Evolutionary conservation across 2,329 filamentous ascomycete species (phyloP), one percentile per base, ranked within the genome.

Genomic region (Saccharata proteae): DNA sequence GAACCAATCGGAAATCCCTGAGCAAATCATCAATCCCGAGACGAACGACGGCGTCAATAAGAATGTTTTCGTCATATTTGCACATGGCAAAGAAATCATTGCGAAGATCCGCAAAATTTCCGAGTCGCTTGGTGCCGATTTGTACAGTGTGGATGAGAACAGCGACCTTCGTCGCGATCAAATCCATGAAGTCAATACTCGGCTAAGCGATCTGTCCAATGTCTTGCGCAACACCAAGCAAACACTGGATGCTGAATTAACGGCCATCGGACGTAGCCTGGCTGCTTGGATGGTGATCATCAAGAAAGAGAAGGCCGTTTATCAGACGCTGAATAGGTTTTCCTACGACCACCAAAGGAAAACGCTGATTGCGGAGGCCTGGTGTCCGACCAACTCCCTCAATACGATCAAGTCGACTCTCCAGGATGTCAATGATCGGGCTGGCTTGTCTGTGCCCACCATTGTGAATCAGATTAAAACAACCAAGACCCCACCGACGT

Each of bases 41-140:
- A 93, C 75, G 62, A 94, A 96, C 55, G 88, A 96, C 61, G 69
- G 82, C 41, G 71, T 92, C 46, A 76, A 80, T 65, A 98, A 98
- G 75, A 98, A 94, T 47, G 90, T 98, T 34, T 98, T 98, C 51
- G 88, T 98, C 51, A 98, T 98, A 57, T 98, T 98, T 48, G 90
- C 90, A 9, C 90, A 98, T 51, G 90, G 90, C 52, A 93, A 93
- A 61, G 88, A 96, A 59, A 93, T 98, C 45, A 77, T 98, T 47
- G 82, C 86, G 51, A 98, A 98, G 74, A 96, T 98, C 53, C 77
- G 90, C 51, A 96, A 94, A 71, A 96, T 98, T 39, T 96, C 88
- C 2, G 90, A 98, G 62, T 94, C 86, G 6, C 78, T 98, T 59
- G 83, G 88, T 39, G 90, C 92, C 34, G 84, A 93, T 51, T 72